A percentile compares a stretch with the other conserved stretches of the same genome.
These are phyloP conservation scores for Clavispora santaluciae DNA, from an alignment of 805 yeast species.

Conservation along the genomic window DNA sequence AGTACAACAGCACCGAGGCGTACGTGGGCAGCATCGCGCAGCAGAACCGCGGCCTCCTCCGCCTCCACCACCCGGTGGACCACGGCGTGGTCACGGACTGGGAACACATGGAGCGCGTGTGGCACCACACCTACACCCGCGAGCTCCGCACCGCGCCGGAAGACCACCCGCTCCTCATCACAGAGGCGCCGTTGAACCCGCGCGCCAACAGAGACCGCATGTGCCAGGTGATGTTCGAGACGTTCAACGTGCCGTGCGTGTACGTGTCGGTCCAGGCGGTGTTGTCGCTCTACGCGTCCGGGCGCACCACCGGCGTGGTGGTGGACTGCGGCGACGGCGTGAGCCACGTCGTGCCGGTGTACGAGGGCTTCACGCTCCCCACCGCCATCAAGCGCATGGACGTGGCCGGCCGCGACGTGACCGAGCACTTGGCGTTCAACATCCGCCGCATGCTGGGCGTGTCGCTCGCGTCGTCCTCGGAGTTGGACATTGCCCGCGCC, in stretches of 20 bases:
- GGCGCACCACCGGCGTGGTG: conserved; percentile 86
- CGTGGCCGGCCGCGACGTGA: conserved; percentile 82
- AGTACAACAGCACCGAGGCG: conserved; percentile 36
- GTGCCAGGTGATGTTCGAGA: conserved; percentile 67
- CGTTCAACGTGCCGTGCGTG: conserved; percentile 71
- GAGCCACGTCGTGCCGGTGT: conserved; percentile 81
- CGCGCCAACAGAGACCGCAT: conserved; percentile 51
- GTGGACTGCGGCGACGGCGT: conserved; percentile 94
- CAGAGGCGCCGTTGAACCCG: conserved; percentile 88
- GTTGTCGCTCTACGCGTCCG: conserved; percentile 78
- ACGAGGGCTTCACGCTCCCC: conserved; percentile 79
- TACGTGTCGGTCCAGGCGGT: conserved; percentile 74
- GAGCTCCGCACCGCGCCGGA: conserved; percentile 57
- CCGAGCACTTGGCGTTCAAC: conserved; percentile 66
- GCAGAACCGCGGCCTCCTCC: conserved; percentile 69
- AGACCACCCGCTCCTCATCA: conserved; percentile 82
- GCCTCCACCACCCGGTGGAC: conserved; percentile 63
- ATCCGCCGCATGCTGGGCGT: conserved; percentile 64
- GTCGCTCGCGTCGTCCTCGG: conserved; percentile 64
- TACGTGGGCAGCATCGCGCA: conserved; percentile 78
- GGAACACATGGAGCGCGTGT: conserved; percentile 79
- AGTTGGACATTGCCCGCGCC: conserved; percentile 70
- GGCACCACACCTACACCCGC: conserved; percentile 63
- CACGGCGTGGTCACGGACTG: conserved; percentile 80
- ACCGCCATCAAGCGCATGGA: conserved; percentile 70